Base-by-base conservation (phyloP, 2,329 filamentous ascomycete species). In the Chrysosporium queenslandicum region DNA sequence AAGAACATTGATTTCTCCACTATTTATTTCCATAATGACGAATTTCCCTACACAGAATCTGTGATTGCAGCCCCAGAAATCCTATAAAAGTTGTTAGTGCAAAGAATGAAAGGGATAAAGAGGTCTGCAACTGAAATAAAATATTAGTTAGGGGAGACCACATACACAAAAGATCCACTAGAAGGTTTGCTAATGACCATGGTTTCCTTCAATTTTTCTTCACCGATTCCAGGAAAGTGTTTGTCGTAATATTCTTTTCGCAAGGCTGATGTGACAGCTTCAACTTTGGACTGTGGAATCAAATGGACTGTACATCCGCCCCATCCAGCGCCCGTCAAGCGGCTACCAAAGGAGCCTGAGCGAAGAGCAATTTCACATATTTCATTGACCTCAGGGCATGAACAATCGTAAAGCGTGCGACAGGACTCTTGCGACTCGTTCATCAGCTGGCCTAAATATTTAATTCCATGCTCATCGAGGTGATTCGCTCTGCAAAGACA, bases 261-360 rank as follows among this genome's bases (percentile, higher is more conserved):
- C 78, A 92, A 82, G 4, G 87, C 87, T 62, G 79, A 76, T 66
- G 80, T 87, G 20, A 98, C 86, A 23, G 74, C 79, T 4, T 84
- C 82, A 0, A 96, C 85, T 69, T 85, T 91, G 62, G 88, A 79
- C 53, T 82, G 86, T 0, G 91, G 86, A 49, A 97, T 85, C 53
- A 98, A 77, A 71, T 98, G 92, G 53, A 98, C 91, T 55, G 82
- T 92, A 72, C 92, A 97, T 2, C 92, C 92, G 56, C 92, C 92
- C 92, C 92, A 98, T 2, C 92, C 92, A 0, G 92, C 92, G 36
- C 92, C 92, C 0, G 91, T 97, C 60, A 96, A 72, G 23, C 91
- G 77, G 60, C 86, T 89, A 25, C 91, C 92, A 65, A 88, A 89
- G 16, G 86, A 81, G 1, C 92, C 92, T 0, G 86, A 86, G 14